Percentiles rank a stretch among this genome's conserved stretches.
Evolutionary conservation across 495 filamentous ascomycete species (phyloP).

Genomic region (Penicillium egyptiacum): DNA sequence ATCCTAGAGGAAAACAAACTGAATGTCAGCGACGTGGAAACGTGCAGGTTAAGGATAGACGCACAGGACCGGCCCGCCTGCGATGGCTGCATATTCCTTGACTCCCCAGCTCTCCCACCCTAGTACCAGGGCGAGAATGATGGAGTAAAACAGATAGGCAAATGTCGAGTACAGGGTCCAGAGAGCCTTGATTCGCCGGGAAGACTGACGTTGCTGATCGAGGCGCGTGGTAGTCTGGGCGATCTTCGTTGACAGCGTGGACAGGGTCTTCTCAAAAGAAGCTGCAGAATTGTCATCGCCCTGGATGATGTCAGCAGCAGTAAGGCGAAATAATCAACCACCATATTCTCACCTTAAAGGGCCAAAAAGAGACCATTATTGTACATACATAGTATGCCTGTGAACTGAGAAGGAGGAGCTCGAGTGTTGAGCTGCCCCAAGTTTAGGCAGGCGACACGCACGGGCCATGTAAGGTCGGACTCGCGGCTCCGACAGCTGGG

Average conservation of each 20-base stretch:
- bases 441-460: constrained; percentile 6
- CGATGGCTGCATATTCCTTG: constrained; percentile 71
- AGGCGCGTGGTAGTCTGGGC: constrained; percentile 66
- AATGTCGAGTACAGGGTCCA: constrained; percentile 89
- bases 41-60: constrained; percentile 17
- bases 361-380: constrained; percentile 81
- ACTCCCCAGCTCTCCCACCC: constrained; percentile 79
- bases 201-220: constrained; percentile 65
- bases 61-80: constrained; percentile 77
- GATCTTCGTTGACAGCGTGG: constrained; percentile 78
- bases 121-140: constrained; percentile 78
- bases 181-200: constrained; percentile 77
- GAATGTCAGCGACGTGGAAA: background rate
- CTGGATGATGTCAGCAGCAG: constrained; percentile 41
- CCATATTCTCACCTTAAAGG: constrained; percentile 59
- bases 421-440: background rate
- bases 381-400: background rate
- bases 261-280: constrained; percentile 87
- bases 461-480: background rate
- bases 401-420: constrained; percentile 3
- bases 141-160: constrained; percentile 79
- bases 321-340: background rate
- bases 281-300: constrained; percentile 82
- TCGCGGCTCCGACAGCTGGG: background rate
- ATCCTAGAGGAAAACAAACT: constrained; percentile 49